phyloP scores from a whole-genome alignment of 2,329 filamentous ascomycete species.

The Blastomyces emzantsi region DNA sequence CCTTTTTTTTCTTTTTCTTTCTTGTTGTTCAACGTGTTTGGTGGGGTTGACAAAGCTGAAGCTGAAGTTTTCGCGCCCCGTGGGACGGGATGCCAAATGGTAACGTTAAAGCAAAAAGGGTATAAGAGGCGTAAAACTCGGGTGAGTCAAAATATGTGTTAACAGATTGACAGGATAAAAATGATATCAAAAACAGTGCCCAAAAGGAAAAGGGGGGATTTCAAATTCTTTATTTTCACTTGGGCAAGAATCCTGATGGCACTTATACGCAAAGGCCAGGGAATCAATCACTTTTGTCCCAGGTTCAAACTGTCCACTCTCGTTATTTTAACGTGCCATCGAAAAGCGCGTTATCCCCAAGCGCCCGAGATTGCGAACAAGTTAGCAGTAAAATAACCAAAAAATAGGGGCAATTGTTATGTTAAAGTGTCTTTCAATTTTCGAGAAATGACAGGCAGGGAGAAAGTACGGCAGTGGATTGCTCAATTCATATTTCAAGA shows the following conservation, averaged over 20 bases:
- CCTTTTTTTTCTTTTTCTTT: too few species aligned
- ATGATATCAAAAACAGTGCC: not conserved
- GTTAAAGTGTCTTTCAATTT: not conserved
- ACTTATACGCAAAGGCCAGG: not conserved
- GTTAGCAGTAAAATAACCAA: not conserved
- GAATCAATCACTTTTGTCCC: not conserved
- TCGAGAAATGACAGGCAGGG: not conserved
- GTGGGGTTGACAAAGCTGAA: not conserved
- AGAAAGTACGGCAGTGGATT: too few species aligned
- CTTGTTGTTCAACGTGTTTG: not conserved
- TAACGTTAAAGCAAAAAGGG: not conserved
- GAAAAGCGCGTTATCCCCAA: not conserved
- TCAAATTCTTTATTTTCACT: not conserved
- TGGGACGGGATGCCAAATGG: not conserved
- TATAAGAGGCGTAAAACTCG: not conserved
- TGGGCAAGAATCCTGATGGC: not conserved
- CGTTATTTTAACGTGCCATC: not conserved
- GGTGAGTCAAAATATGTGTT: not conserved
- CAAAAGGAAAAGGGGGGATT: not conserved
- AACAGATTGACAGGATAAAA: not conserved
- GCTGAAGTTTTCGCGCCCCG: not conserved
- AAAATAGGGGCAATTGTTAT: not conserved
- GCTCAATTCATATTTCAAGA: too few species aligned
- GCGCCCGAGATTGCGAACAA: not conserved
- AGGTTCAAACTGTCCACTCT: not conserved